Conservation (phyloP, 768 basidiomycete genomes). For the Pleurotus giganteus region DNA sequence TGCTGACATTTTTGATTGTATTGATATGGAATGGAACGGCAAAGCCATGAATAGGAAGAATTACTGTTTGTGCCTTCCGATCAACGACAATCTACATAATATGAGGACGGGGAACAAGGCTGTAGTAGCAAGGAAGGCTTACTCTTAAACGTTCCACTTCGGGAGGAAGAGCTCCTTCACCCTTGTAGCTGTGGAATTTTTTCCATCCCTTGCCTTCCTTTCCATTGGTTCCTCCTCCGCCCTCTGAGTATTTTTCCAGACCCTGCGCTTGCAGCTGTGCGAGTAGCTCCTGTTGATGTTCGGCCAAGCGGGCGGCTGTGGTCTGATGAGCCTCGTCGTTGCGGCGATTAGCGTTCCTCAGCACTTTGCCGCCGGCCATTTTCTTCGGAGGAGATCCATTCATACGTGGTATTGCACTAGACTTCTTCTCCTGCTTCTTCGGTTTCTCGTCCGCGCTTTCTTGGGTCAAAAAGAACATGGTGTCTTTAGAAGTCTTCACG, state of each 20-base stretch:
- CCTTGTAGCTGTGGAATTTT: constrained; percentile 94
- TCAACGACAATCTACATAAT: constrained; percentile 79
- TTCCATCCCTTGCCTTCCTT: constrained; percentile 95
- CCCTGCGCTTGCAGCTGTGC: constrained; percentile 74
- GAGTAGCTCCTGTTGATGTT: constrained; percentile 88
- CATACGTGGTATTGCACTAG: constrained; percentile 44
- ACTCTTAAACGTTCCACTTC: constrained; percentile 81
- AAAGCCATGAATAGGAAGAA: constrained; percentile 92
- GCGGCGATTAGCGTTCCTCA: constrained; percentile 88
- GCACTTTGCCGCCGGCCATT: constrained; percentile 78
- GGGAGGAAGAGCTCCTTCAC: constrained; percentile 86
- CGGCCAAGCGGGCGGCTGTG: constrained; percentile 72
- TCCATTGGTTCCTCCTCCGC: constrained; percentile 67
- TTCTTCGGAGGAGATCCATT: constrained; percentile 77
- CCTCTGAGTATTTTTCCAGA: constrained; percentile 79
- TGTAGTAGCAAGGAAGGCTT: constrained; percentile 24
- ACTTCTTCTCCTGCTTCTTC: constrained; percentile 53
- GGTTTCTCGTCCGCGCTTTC: constrained; percentile 56
- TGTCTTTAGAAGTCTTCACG: constrained; percentile 79
- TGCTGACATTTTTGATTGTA: constrained; percentile 96
- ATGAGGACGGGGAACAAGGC: neutral
- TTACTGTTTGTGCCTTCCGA: constrained; percentile 83
- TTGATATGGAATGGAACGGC: constrained; percentile 98
- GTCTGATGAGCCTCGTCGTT: constrained; percentile 84
- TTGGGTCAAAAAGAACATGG: constrained; percentile 78